Evolutionary conservation across 2,329 filamentous ascomycete genomes (phyloP).

Genomic region (Neopestalotiopsis sp.): DNA sequence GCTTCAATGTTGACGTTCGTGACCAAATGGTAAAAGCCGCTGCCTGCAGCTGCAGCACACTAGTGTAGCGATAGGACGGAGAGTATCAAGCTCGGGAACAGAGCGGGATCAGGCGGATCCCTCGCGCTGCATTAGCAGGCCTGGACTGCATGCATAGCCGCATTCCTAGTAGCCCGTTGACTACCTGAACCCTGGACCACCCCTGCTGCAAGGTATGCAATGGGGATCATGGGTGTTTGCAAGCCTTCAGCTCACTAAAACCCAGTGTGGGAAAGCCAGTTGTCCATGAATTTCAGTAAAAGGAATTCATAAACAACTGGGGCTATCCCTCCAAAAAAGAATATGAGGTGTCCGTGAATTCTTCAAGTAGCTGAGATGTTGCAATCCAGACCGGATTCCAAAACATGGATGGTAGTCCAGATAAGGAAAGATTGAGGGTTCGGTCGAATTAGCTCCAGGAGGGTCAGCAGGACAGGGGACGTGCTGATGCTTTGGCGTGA

Average conservation of each 20-base stretch:
- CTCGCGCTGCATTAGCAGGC: neutral
- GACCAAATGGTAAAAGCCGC: neutral
- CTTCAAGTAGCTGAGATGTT: too few species aligned
- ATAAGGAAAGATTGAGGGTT: neutral
- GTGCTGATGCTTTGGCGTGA: neutral
- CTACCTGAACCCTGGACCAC: too few species aligned
- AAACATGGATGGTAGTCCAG: neutral
- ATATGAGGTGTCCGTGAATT: too few species aligned
- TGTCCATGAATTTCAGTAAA: neutral
- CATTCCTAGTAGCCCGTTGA: neutral
- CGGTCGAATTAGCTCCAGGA: neutral
- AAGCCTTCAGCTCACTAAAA: neutral
- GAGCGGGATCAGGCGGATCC: slow-evolving; percentile 6
- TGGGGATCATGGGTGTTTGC: neutral
- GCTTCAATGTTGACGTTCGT: neutral
- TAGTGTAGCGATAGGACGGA: neutral
- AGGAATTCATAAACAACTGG: neutral
- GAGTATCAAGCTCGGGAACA: slow-evolving; percentile 1
- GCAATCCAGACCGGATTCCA: neutral
- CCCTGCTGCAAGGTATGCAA: neutral
- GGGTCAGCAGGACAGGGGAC: slow-evolving; percentile 6
- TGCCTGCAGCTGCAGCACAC: neutral
- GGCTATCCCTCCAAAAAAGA: too few species aligned
- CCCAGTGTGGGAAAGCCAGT: too few species aligned
- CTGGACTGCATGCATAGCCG: slow-evolving; percentile 1